Evolutionary conservation across 2,329 filamentous ascomycete species (phyloP).

Genomic region (Aureobasidium mangrovei): DNA sequence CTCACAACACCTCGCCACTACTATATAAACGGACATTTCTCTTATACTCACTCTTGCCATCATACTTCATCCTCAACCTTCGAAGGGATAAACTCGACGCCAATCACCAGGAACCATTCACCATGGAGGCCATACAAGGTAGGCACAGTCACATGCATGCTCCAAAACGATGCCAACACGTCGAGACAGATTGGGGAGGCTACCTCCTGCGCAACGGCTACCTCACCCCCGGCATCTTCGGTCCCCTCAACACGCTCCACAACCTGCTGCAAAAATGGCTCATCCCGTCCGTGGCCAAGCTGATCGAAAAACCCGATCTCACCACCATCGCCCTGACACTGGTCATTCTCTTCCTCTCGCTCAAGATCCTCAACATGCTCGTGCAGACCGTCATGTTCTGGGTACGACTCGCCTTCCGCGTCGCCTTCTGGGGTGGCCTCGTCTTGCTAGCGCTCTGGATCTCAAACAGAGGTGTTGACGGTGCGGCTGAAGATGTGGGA

Average conservation of each 20-base stretch:
- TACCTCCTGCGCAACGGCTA: conserved; percentile 21
- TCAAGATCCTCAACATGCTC: conserved; percentile 59
- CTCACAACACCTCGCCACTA: background rate
- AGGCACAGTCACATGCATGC: conserved; percentile 8
- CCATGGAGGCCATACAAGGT: conserved; percentile 27
- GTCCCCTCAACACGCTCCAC: conserved; percentile 18
- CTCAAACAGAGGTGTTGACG: conserved; percentile 54
- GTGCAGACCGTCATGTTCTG: conserved; percentile 68
- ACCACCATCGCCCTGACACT: conserved; percentile 49
- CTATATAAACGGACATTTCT: background rate
- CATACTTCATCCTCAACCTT: background rate
- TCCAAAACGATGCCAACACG: conserved; percentile 4
- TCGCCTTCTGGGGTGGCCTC: conserved; percentile 57
- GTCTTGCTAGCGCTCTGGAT: conserved; percentile 46
- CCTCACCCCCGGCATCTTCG: conserved; percentile 18
- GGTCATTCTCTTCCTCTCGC: conserved; percentile 52
- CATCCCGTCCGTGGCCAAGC: conserved; percentile 23
- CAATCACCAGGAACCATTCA: too few relatives aligned
- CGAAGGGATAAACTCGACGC: too few relatives aligned
- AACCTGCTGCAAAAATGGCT: conserved; percentile 21
- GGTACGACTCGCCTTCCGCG: conserved; percentile 55
- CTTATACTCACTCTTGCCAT: background rate
- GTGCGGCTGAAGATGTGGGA: conserved; percentile 52
- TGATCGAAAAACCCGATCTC: conserved; percentile 35
- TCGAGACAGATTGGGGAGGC: conserved; percentile 24